These are phyloP conservation scores for Onygenales sp. DNA, from an alignment of 2,329 filamentous ascomycete genomes.

Conservation along the genomic window DNA sequence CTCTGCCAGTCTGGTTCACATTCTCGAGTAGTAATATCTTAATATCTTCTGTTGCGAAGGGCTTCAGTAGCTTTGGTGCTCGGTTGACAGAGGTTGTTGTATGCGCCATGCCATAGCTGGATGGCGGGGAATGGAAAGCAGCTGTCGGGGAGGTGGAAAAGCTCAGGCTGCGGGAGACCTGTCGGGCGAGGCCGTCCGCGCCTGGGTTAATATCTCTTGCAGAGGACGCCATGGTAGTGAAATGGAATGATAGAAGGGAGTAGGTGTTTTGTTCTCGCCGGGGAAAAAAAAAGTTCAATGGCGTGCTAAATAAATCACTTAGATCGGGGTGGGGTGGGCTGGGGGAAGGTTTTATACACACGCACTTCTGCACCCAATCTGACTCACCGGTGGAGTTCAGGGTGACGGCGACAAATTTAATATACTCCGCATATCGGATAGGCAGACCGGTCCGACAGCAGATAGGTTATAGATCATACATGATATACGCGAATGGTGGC, in stretches of 20 bases:
- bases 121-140: constrained; percentile 63
- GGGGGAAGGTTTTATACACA: neutral
- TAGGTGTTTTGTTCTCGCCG: neutral
- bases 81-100: constrained; percentile 35
- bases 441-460: too few relatives aligned
- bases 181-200: constrained; percentile 26
- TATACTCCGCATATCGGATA: neutral
- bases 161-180: constrained; percentile 51
- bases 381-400: too few relatives aligned
- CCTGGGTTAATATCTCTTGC: constrained; percentile 27
- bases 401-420: neutral
- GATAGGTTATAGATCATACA: too few relatives aligned
- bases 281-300: neutral
- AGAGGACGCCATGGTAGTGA: constrained; percentile 19
- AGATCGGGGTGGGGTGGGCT: neutral
- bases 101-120: constrained; percentile 48
- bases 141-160: constrained; percentile 67
- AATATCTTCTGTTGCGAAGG: constrained; percentile 90
- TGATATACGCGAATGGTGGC: too few relatives aligned
- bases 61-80: constrained; percentile 67
- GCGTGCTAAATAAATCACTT: neutral
- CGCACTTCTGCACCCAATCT: neutral
- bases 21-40: constrained; percentile 95
- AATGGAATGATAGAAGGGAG: constrained; percentile 4
- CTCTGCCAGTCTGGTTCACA: constrained; percentile 80